Base-by-base conservation (phyloP, 2,329 filamentous ascomycete species). In the Nemania sp. region DNA sequence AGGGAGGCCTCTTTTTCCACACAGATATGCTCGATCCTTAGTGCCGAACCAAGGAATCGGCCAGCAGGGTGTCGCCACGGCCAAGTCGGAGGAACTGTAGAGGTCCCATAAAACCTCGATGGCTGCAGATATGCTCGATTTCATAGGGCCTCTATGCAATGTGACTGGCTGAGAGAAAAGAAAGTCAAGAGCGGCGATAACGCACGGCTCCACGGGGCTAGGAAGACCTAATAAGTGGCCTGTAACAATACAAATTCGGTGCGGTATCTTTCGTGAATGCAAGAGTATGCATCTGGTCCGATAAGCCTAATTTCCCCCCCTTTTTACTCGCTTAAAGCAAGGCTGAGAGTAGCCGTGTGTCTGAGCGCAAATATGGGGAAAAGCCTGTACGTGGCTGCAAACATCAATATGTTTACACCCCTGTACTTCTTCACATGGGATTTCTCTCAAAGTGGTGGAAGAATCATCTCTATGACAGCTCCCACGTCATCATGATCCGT, bases 11-110 rank as follows among this genome's bases (percentile, higher is more conserved):
- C n/a, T 52, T 55, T n/a, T 62, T 57, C 22, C 11, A 49, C 54
- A 60, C 27, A 57, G 41, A 61, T 24, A 52, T n/a, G 49, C 57
- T 35, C 13, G 45, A 61, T 62, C 68, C 57, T 45, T 67, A 54
- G 32, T 56, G 35, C 54, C 62, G 47, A 61, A 62, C 58, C 65
- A 47, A 62, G 24, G 27, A 64, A 60, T 54, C 29, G 41, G 29
- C 52, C 35, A 11, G 57, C 57, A 64, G 45, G 41, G 24, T 67
- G 18, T 45, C 53, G 53, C 62, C 56, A 56, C 47, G 32, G 68
- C 65, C 53, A 68, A 60, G 57, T 49, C 62, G 60, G 65, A 60
- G 38, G 43, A 62, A 59, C 53, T 64, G 11, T 35, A 27, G 29
- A 32, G 41, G 41, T 26, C 13, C 27, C 49, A 27, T 53, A 38